Conservation (phyloP, 2,329 filamentous ascomycete species). For the Pseudofabraea citricarpa region DNA sequence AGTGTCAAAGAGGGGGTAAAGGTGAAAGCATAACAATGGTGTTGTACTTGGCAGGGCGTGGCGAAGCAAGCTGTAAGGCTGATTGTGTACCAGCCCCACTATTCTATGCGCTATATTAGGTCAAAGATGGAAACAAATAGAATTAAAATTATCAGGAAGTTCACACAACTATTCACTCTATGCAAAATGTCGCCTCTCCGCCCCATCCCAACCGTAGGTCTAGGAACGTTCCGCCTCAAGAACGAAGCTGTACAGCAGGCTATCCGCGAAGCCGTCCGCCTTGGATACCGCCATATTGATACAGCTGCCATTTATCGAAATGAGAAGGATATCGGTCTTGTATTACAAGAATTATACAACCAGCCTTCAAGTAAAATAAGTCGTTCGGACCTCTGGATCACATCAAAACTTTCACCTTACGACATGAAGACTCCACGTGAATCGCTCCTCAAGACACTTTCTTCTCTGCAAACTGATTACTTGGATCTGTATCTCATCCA, state of each 20-base stretch:
- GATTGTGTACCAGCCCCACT: too few relatives aligned
- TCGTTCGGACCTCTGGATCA: constrained; percentile 54
- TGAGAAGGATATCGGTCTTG: constrained; percentile 33
- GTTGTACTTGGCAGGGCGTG: background rate
- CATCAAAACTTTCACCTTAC: constrained; percentile 75
- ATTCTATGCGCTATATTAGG: too few relatives aligned
- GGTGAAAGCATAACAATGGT: too few relatives aligned
- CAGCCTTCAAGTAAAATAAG: background rate
- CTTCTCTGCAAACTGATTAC: constrained; percentile 55
- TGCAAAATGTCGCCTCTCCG: too few relatives aligned
- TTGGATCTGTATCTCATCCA: constrained; percentile 66
- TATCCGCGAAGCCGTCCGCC: constrained; percentile 7
- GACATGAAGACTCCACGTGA: constrained; percentile 64
- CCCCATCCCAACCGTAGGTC: constrained; percentile 5
- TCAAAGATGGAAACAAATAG: too few relatives aligned
- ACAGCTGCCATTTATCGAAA: constrained; percentile 41
- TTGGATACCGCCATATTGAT: constrained; percentile 35
- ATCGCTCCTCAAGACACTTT: constrained; percentile 51
- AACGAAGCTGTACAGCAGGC: constrained; percentile 8
- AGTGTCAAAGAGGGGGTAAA: too few relatives aligned
- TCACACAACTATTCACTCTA: too few relatives aligned
- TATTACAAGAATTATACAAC: constrained; percentile 9
- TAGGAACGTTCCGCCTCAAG: constrained; percentile 13
- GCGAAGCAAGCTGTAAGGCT: background rate
- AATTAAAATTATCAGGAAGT: too few relatives aligned